Evolutionary conservation across 2,329 filamentous ascomycete genomes (phyloP).

Genomic region (Aureobasidium sp.): DNA sequence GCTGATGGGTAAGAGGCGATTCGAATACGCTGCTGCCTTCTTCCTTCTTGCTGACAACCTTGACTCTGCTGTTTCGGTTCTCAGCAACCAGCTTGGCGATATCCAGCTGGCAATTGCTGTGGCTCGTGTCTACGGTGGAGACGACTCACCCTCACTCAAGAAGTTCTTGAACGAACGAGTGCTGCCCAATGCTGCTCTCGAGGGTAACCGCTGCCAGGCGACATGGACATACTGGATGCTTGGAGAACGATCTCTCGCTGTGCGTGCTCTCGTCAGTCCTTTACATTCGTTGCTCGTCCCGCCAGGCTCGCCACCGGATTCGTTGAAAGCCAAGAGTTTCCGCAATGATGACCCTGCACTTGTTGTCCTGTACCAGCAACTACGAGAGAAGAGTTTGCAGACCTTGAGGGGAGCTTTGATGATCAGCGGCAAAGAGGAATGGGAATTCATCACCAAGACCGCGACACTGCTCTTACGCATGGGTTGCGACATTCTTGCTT

Average conservation of each 20-base stretch:
- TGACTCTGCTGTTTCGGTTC: constrained; percentile 77
- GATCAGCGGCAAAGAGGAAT: constrained; percentile 71
- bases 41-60: constrained; percentile 85
- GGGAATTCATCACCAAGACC: constrained; percentile 83
- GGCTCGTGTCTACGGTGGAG: constrained; percentile 79
- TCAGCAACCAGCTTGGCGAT: constrained; percentile 80
- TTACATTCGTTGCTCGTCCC: constrained; percentile 67
- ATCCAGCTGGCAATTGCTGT: constrained; percentile 85
- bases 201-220: constrained; percentile 87
- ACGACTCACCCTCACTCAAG: constrained; percentile 65
- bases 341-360: constrained; percentile 86
- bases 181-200: constrained; percentile 65
- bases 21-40: constrained; percentile 92
- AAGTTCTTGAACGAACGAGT: constrained; percentile 74
- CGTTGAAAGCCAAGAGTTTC: constrained; percentile 69
- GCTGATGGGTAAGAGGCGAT: constrained; percentile 80
- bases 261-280: constrained; percentile 64
- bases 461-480: constrained; percentile 40
- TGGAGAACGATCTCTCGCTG: constrained; percentile 71
- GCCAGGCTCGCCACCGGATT: constrained; percentile 51
- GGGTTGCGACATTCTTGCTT: constrained; percentile 76
- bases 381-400: constrained; percentile 74
- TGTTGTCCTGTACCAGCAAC: constrained; percentile 77
- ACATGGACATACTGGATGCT: constrained; percentile 97
- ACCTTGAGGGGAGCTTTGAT: constrained; percentile 80